Evolutionary conservation across 2,329 filamentous ascomycete genomes (phyloP).

Genomic region (Fusarium sp.): DNA sequence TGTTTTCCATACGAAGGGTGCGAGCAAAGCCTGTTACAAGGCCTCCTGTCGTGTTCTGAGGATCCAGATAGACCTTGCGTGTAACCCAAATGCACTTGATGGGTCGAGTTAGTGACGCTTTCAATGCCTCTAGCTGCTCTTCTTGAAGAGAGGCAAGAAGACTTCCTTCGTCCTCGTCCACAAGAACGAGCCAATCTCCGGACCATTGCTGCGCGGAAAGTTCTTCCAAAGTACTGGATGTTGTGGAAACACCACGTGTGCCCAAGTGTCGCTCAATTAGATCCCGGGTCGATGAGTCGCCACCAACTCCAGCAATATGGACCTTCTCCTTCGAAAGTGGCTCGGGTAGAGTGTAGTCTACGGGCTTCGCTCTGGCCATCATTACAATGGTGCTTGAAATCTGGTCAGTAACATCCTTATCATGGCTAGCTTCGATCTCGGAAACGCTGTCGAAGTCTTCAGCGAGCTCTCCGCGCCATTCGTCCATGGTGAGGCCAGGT

Average conservation of each 20-base stretch:
- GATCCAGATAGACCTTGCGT: constrained; percentile 40
- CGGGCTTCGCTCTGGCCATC: constrained; percentile 37
- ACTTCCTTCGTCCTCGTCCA: constrained; percentile 39
- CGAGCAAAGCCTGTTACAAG: constrained; percentile 43
- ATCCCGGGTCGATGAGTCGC: not conserved
- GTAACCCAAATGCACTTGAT: constrained; percentile 44
- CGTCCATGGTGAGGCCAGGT: constrained; percentile 42
- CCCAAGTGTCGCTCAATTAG: constrained; percentile 18
- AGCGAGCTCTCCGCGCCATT: constrained; percentile 41
- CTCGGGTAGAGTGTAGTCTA: constrained; percentile 12
- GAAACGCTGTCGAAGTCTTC: constrained; percentile 39
- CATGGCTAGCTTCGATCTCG: constrained; percentile 29
- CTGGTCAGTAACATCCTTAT: constrained; percentile 16
- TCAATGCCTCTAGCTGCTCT: constrained; percentile 32
- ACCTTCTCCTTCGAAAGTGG: constrained; percentile 26
- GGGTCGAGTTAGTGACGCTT: constrained; percentile 31
- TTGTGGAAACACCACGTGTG: constrained; percentile 23
- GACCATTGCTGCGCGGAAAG: constrained; percentile 30
- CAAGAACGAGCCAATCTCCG: constrained; percentile 38
- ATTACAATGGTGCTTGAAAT: constrained; percentile 43
- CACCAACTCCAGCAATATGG: constrained; percentile 27
- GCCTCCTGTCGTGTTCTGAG: constrained; percentile 38
- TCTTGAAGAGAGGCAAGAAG: constrained; percentile 33
- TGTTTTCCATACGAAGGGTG: constrained; percentile 39
- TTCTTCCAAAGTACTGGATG: constrained; percentile 27